Conservation (phyloP, 768 basidiomycete species). For the Tylopilus felleus region DNA sequence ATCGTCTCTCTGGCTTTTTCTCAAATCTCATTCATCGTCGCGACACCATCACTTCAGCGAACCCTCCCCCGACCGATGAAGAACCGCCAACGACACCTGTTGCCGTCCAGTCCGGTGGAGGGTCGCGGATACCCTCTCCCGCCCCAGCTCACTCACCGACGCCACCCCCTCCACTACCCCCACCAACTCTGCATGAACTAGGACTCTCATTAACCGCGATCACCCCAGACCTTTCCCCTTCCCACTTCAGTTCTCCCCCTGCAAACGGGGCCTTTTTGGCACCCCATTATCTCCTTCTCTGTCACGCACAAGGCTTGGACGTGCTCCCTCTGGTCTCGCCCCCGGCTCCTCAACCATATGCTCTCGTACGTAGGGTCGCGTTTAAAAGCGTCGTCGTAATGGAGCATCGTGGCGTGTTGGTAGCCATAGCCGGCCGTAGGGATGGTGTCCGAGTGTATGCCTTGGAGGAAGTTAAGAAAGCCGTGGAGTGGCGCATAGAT, state of each 20-base stretch:
- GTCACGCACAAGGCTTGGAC: slow-evolving; percentile 83
- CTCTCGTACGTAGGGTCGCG: slow-evolving; percentile 73
- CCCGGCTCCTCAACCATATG: slow-evolving; percentile 72
- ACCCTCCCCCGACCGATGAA: slow-evolving; percentile 34
- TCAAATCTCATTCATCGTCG: slow-evolving; percentile 73
- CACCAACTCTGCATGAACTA: slow-evolving; percentile 71
- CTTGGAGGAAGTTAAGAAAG: slow-evolving; percentile 80
- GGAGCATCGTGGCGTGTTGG: slow-evolving; percentile 89
- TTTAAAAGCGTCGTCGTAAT: slow-evolving; percentile 90
- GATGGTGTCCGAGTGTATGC: slow-evolving; percentile 89
- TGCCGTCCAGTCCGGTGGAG: slow-evolving; percentile 31
- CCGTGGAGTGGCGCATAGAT: slow-evolving; percentile 85
- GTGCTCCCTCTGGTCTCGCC: slow-evolving; percentile 78
- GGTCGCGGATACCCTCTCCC: slow-evolving; percentile 57
- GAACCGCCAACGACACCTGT: slow-evolving; percentile 30
- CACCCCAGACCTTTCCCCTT: slow-evolving; percentile 65
- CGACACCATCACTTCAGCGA: slow-evolving; percentile 38
- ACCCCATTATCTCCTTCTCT: slow-evolving; percentile 79
- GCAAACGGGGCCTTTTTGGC: slow-evolving; percentile 74
- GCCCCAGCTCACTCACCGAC: slow-evolving; percentile 50
- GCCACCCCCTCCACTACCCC: slow-evolving; percentile 67
- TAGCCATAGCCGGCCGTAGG: slow-evolving; percentile 82
- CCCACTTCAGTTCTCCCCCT: slow-evolving; percentile 76
- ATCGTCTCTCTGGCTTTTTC: slow-evolving; percentile 83
- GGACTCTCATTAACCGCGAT: slow-evolving; percentile 68